A percentile compares a stretch with the other conserved stretches of the same genome.
These are phyloP conservation scores for Aspergillus sp. DNA, from an alignment of 2,329 filamentous ascomycete genomes.

Conservation along the genomic window DNA sequence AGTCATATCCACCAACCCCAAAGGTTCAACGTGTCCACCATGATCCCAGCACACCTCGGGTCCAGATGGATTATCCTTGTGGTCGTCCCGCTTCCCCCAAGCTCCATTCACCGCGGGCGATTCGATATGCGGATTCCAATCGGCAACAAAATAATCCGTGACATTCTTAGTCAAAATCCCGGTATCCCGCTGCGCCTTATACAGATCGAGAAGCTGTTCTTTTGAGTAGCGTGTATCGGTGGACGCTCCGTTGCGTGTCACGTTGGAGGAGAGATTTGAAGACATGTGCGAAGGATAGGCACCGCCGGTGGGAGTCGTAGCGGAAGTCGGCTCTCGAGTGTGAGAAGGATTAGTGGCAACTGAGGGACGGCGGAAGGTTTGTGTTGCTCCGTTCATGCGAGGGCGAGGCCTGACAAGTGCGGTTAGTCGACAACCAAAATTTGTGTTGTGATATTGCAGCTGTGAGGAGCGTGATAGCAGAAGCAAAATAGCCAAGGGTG, in stretches of 20 bases:
- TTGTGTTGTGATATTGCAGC: conserved; percentile 9
- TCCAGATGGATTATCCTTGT: conserved; percentile 73
- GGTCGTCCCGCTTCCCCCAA: conserved; percentile 80
- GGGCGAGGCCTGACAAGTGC: conserved; percentile 58
- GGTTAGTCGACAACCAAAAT: conserved; percentile 1
- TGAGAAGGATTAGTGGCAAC: conserved; percentile 60
- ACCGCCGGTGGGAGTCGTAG: conserved; percentile 48
- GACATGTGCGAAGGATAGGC: conserved; percentile 65
- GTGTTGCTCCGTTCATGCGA: conserved; percentile 68
- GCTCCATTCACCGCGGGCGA: conserved; percentile 66
- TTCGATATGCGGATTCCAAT: conserved; percentile 76
- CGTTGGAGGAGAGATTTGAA: conserved; percentile 52
- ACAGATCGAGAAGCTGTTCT: conserved; percentile 78
- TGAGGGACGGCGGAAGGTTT: conserved; percentile 69
- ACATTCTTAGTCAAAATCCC: conserved; percentile 63
- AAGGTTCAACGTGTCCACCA: conserved; percentile 69
- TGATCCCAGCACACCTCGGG: conserved; percentile 93
- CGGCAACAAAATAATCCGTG: conserved; percentile 70
- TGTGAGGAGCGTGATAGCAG: conserved; percentile 2
- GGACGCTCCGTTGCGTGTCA: conserved; percentile 59
- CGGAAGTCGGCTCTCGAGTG: conserved; percentile 47
- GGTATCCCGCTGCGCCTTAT: conserved; percentile 61
- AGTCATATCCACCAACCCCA: conserved; percentile 74
- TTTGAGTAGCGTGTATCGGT: conserved; percentile 71
- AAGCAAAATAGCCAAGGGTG: conserved; percentile 16